Base-by-base conservation (phyloP, 2,329 filamentous ascomycete species). In the Colletotrichum liaoningense region DNA sequence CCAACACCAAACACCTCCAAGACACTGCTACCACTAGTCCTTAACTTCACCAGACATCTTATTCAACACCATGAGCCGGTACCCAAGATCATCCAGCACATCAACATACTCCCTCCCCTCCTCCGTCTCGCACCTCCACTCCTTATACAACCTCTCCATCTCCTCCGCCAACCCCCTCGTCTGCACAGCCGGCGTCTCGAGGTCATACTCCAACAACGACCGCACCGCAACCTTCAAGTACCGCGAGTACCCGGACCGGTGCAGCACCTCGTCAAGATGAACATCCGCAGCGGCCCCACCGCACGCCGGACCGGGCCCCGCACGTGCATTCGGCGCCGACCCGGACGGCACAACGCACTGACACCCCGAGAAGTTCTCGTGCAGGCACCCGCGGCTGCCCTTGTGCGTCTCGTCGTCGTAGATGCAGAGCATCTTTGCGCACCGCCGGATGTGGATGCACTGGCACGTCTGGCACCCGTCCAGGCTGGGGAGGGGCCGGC, bases 81-180 rank as follows among this genome's bases (percentile, higher is more conserved):
- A 54, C 28, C 42, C 46, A 19, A 68, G 59, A 57, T 75, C 75
- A 28, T 76, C 75, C 30, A 79, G 80, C 16, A 82, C 72, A 69
- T 84, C 83, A n/a, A 78, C 71, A 71, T 82, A 81, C 7, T 76
- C 65, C 49, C 24, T 67, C 1, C 82, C 82, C 16, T 82, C 82
- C 1, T 78, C 75, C 0, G 79, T 83, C 4, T 71, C 57, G 2
- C 67, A 65, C 67, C 77, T 78, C 83, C 83, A 84, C 9, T 72
- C 30, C 55, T 69, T 60, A 56, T 79, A 84, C 8, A 69, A 54
- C 1, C 56, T 63, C 74, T 82, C 79, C 28, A 76, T 3, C 67
- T 46, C 57, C 64, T 60, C n/a, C 76, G 77, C 42, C 67, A 74
- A 49, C 24, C 19, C 42, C 26, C 30, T n/a, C 12, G 72, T 72